These are phyloP conservation scores for Cocos nucifera DNA, from an alignment of 176 grass and related monocot species.

Conservation along the genomic window DNA sequence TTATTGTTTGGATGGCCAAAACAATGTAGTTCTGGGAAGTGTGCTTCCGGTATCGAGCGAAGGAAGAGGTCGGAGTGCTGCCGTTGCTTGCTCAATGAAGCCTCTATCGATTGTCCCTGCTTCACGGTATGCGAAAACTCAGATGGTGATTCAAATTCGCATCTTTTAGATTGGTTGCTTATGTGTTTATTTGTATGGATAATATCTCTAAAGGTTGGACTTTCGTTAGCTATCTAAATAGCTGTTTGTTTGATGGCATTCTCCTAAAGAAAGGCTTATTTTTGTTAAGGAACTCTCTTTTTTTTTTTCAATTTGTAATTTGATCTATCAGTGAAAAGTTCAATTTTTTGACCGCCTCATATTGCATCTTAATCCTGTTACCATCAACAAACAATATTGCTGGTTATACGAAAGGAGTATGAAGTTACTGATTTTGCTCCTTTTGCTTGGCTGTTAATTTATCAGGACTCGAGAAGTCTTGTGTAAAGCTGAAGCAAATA, in stretches of 20 bases:
- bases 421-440: neutral
- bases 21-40: constrained; percentile 14
- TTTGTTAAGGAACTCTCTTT: neutral
- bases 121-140: constrained; percentile 23
- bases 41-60: constrained; percentile 3
- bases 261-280: neutral
- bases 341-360: too few relatives aligned
- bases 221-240: too few relatives aligned
- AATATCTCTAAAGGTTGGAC: too few relatives aligned
- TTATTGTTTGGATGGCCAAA: constrained; percentile 13
- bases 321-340: too few relatives aligned
- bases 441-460: constrained; percentile 18
- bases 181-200: too few relatives aligned
- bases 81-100: constrained; percentile 17
- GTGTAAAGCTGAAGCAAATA: constrained; percentile 77
- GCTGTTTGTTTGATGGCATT: too few relatives aligned
- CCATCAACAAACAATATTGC: neutral
- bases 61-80: constrained; percentile 15
- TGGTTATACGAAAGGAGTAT: too few relatives aligned
- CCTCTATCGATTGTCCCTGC: constrained; percentile 15
- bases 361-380: neutral
- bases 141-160: constrained; percentile 3
- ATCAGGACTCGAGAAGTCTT: constrained; percentile 57
- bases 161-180: neutral
- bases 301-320: too few relatives aligned